These are phyloP conservation scores for Symbiotaphrina buchneri DNA, from an alignment of 495 filamentous ascomycete species.

Conservation along the genomic window DNA sequence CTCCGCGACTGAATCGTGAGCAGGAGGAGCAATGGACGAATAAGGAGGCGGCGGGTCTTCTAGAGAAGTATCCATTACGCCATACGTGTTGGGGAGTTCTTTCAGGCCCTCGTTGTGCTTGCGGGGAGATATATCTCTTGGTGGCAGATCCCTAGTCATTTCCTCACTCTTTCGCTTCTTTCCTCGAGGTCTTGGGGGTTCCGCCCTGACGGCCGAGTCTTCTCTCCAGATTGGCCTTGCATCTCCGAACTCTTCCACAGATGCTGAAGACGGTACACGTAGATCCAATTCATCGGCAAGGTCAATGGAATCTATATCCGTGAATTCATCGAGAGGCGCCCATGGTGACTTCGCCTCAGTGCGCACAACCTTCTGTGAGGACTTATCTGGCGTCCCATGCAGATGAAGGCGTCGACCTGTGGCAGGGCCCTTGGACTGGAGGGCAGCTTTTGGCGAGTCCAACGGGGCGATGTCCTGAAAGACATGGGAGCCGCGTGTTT, in stretches of 20 bases:
- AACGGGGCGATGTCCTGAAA: constrained; percentile 5
- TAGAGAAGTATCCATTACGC: constrained; percentile 11
- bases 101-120: constrained; percentile 5
- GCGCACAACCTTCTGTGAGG: not conserved
- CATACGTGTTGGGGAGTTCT: constrained; percentile 10
- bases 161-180: constrained; percentile 61
- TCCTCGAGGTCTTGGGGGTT: constrained; percentile 23
- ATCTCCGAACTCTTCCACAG: constrained; percentile 26
- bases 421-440: not conserved
- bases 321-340: too few species aligned
- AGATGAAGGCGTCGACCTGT: not conserved
- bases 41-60: constrained; percentile 10
- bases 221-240: constrained; percentile 34
- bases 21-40: not conserved
- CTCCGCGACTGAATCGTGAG: not conserved
- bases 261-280: constrained; percentile 16
- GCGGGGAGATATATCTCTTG: constrained; percentile 4
- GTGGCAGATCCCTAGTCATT: constrained; percentile 25
- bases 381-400: constrained; percentile 2
- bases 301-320: constrained; percentile 40
- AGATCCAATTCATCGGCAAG: constrained; percentile 35
- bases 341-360: not conserved
- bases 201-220: constrained; percentile 22
- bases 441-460: not conserved
- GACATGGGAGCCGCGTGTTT: not conserved